Base-by-base conservation (phyloP, 192 early-diverging fungal genomes). In the Entophlyctis luteolus region DNA sequence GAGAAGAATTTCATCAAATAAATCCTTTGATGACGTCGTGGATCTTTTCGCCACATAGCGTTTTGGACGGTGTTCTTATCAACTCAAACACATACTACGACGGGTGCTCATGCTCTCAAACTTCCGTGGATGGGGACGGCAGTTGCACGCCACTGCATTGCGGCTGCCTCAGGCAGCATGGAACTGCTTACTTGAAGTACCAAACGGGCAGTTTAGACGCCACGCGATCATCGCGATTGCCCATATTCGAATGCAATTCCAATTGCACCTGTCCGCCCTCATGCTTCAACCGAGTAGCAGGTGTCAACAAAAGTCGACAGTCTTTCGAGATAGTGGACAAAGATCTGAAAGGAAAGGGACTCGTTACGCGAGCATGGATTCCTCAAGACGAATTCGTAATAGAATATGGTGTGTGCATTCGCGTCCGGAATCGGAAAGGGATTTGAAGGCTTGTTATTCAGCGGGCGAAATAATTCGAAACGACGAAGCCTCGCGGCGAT, bases 221-320 rank as follows among this genome's bases (percentile, higher is more conserved):
- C 18, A 22, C 45, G n/a, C 37, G 55, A 42, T 5, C 16, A 28
- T 18, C 35, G 8, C 2, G 29, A 16, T 31, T 54, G 25, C 72
- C 72, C 3, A 67, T 79, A 6, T 79, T 66, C 60, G 77, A 79
- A 56, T 79, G 77, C 68, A 79, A 75, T 39, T 23, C 47, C 20
- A 48, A 38, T 39, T 79, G 77, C 32, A n/a, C 62, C 2, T 79
- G 77, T 57, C 54, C 66, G 4, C 6, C 67, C 4, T 20, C 22
- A 3, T 79, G 77, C 62, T 29, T 28, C 20, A 75, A 72, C 55
- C 70, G 74, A 1, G 39, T 76, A 48, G 77, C 75, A 2, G 71
- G 75, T 18, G 36, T 36, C 18, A 74, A 74, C 2, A 29, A 66
- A 10, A 22, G 6, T 20, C 4, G 28, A 5, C 36, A 18, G 12